These are phyloP conservation scores for Rhizopogon vulgaris DNA, from an alignment of 768 basidiomycete genomes.

Conservation along the genomic window DNA sequence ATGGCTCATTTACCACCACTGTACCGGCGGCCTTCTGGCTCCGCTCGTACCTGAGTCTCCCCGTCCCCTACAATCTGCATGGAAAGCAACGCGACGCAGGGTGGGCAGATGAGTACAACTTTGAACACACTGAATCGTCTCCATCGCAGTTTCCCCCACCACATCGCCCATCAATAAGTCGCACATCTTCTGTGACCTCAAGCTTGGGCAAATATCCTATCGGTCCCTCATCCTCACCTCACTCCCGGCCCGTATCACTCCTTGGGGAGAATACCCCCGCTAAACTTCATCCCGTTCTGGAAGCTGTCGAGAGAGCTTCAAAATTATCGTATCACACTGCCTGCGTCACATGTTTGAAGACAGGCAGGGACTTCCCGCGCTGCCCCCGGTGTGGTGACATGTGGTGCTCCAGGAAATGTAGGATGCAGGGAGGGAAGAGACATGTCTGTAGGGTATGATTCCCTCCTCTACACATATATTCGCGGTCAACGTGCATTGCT, in stretches of 20 bases:
- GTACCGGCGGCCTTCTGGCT: constrained; percentile 26
- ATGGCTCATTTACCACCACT: constrained; percentile 37
- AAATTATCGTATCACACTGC: constrained; percentile 36
- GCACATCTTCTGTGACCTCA: constrained; percentile 28
- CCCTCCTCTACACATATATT: background rate
- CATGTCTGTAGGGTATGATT: constrained; percentile 35
- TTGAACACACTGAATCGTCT: constrained; percentile 25
- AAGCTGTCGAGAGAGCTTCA: constrained; percentile 45
- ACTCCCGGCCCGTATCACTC: constrained; percentile 14
- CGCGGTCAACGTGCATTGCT: background rate
- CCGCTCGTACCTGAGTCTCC: constrained; percentile 12
- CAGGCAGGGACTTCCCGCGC: constrained; percentile 50
- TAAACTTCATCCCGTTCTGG: constrained; percentile 38
- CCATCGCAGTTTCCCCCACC: constrained; percentile 11
- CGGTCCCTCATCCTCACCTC: constrained; percentile 2
- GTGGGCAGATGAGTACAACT: constrained; percentile 6
- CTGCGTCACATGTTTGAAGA: constrained; percentile 50
- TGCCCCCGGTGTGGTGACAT: constrained; percentile 51
- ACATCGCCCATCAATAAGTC: constrained; percentile 34
- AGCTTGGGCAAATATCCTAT: constrained; percentile 9
- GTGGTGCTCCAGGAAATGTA: constrained; percentile 64
- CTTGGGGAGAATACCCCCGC: constrained; percentile 9
- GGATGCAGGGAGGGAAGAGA: constrained; percentile 45
- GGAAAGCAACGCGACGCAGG: background rate
- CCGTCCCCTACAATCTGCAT: constrained; percentile 3